Conservation (phyloP, 352 stramenopile genomes). For the Pythium brassicae region DNA sequence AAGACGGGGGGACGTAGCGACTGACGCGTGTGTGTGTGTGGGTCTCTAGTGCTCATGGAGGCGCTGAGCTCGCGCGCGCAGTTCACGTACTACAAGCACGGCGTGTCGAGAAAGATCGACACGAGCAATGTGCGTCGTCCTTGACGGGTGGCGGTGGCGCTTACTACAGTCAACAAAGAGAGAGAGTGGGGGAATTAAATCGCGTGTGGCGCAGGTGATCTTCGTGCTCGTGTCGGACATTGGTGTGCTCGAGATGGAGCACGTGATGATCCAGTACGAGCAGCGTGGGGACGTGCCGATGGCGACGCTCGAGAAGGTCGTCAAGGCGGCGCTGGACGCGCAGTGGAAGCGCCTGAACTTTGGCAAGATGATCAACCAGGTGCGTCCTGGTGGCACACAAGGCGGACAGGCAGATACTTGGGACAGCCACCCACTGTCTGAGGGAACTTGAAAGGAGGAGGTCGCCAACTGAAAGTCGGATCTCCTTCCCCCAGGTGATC, state of each 20-base stretch:
- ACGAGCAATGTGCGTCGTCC: conserved; percentile 58
- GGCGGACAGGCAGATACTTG: no score
- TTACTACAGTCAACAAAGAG: not conserved
- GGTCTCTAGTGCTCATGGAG: conserved; percentile 59
- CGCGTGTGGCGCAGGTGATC: conserved; percentile 49
- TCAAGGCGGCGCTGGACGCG: conserved; percentile 75
- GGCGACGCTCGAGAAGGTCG: conserved; percentile 57
- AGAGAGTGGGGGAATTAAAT: no score
- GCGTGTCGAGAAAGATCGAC: conserved; percentile 62
- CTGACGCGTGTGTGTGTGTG: not conserved
- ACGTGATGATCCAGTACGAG: conserved; percentile 83
- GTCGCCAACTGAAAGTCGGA: not conserved
- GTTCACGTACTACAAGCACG: conserved; percentile 76
- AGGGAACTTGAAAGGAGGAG: no score
- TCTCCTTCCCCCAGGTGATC: conserved; percentile 51
- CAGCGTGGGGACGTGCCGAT: conserved; percentile 61
- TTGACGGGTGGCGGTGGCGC: not conserved
- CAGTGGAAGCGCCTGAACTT: conserved; percentile 88
- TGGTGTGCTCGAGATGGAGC: conserved; percentile 77
- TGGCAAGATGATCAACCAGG: conserved; percentile 87
- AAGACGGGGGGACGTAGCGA: no score
- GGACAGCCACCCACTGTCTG: no score
- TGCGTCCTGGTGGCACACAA: no score
- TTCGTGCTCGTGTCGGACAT: conserved; percentile 90
- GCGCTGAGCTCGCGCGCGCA: conserved; percentile 63